Evolutionary conservation across 2,329 filamentous ascomycete genomes (phyloP), one percentile per base, ranked within the genome.

Genomic region (Botrytis pseudocinerea): DNA sequence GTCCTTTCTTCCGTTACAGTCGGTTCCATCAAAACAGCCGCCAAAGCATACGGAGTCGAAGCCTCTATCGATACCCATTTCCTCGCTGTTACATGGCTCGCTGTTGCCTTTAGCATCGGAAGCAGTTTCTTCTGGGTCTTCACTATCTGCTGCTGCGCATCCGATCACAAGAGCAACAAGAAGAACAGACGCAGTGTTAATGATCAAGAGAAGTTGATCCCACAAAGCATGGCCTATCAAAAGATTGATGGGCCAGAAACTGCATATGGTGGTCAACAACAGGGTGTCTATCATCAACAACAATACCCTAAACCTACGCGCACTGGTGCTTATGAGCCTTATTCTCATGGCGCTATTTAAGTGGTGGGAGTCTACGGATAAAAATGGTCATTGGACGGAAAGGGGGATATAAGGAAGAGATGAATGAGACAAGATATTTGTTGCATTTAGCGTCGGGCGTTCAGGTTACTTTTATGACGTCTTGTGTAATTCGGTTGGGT

Each of bases 121-220:
- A 91, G 92, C 12, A 89, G 89, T 76, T 83, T 97, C 81, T 98
- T 98, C 91, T 98, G 96, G 95, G 85, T 95, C 80, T 89, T 97
- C 82, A 93, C 91, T 82, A 88, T 92, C 79, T 98, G 95, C 91
- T 98, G 95, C 89, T 97, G 95, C 87, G 77, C 75, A 2, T 38
- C 76, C 22, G 73, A 78, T 40, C 65, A 75, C 35, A 77, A 73
- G 40, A 73, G 54, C 35, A 74, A 44, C 69, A 77, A 74, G 71
- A 75, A 64, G 18, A 73, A 62, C 62, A 46, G 75, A 22, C 48
- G 72, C 20, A 75, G 73, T 62, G 44, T 59, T 1, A 77, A 77
- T 28, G 79, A 80, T 70, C 59, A 62, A 5, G 80, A 81, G 76
- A 81, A 81, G 74, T 69, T 76, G 64, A 46, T 79, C 20, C 75